A percentile compares a stretch with the other conserved stretches of the same genome.
These are phyloP conservation scores for Tuber indicum DNA, from an alignment of 495 filamentous ascomycete species.

Conservation along the genomic window DNA sequence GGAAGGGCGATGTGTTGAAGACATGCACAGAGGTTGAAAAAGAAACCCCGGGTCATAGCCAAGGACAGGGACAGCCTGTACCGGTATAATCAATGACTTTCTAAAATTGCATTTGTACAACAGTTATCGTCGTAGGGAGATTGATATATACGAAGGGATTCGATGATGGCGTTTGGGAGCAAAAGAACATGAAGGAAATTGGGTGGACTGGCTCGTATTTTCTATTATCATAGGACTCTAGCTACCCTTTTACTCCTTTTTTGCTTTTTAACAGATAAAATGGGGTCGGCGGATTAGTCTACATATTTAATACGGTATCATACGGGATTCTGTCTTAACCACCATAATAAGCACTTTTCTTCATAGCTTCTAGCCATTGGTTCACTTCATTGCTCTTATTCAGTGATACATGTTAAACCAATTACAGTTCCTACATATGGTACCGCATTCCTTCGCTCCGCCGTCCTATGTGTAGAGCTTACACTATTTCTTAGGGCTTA, in stretches of 20 bases:
- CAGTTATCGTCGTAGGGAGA: slow-evolving; percentile 38
- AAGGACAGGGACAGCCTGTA: slow-evolving; percentile 24
- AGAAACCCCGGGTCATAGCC: not conserved
- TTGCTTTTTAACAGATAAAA: slow-evolving; percentile 1
- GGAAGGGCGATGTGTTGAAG: slow-evolving; percentile 63
- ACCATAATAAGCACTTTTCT: not conserved
- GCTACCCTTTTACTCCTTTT: not conserved
- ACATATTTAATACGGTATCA: not conserved
- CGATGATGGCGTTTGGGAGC: slow-evolving; percentile 32
- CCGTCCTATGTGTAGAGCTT: not conserved
- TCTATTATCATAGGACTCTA: not conserved
- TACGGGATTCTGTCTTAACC: not conserved
- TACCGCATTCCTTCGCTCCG: not conserved
- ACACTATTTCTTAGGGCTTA: not conserved
- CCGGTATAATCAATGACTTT: slow-evolving; percentile 8
- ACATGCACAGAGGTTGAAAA: slow-evolving; percentile 51
- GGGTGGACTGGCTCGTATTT: slow-evolving; percentile 24
- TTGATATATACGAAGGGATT: slow-evolving; percentile 36
- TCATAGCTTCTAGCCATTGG: not conserved
- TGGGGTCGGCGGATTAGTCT: not conserved
- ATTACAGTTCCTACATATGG: not conserved
- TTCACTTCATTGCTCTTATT: not conserved
- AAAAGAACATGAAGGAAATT: slow-evolving; percentile 34
- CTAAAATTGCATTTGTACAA: slow-evolving; percentile 36
- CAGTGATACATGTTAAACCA: not conserved